Conservation (phyloP, 108 stramenopile genomes). For the Cyclostephanos invisitatus region DNA sequence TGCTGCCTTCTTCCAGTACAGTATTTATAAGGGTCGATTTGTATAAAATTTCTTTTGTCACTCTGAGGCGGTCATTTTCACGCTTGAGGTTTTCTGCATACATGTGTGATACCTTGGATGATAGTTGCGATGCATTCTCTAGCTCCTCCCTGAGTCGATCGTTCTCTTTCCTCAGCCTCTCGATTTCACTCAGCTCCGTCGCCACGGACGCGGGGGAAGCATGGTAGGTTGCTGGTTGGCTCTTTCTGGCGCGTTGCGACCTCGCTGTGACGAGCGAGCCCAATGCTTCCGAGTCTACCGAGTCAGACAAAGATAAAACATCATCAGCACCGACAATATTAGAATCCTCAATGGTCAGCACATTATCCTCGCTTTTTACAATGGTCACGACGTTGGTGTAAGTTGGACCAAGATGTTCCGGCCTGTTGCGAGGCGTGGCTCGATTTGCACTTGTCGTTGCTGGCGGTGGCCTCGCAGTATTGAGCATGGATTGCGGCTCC, state of each 20-base stretch:
- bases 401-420: not conserved
- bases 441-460: not conserved
- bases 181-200: conserved; percentile 38
- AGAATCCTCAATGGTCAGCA: not conserved
- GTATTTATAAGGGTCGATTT: conserved; percentile 3
- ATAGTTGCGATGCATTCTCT: conserved; percentile 14
- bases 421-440: not conserved
- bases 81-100: conserved; percentile 17
- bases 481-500: not conserved
- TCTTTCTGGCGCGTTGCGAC: not conserved
- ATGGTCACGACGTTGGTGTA: not conserved
- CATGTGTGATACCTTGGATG: conserved; percentile 19
- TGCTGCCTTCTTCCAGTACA: conserved; percentile 1
- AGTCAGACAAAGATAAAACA: conserved; percentile 10
- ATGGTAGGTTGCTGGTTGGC: not conserved
- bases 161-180: conserved; percentile 38
- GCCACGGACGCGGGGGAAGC: conserved; percentile 4
- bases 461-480: not conserved
- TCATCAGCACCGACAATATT: conserved; percentile 14
- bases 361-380: not conserved
- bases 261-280: conserved; percentile 38
- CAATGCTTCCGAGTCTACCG: conserved; percentile 21
- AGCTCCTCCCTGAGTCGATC: conserved; percentile 30
- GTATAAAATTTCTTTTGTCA: not conserved
- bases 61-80: conserved; percentile 20